Percentiles rank a stretch among this genome's conserved stretches.
These are phyloP conservation scores for Chalara sp. DNA, from an alignment of 2,329 filamentous ascomycete genomes.

Conservation along the genomic window DNA sequence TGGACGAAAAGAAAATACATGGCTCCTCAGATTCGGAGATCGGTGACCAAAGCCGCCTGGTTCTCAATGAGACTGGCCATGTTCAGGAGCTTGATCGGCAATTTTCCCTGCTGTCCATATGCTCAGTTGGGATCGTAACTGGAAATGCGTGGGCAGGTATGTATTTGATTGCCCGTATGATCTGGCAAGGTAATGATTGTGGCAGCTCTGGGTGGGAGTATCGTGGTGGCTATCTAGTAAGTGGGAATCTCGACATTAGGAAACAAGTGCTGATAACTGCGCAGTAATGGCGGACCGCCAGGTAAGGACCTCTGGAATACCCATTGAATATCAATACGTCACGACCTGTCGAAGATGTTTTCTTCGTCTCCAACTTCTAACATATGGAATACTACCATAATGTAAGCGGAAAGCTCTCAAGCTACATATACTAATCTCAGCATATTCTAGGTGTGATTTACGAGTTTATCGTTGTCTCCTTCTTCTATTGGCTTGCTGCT, in stretches of 20 bases:
- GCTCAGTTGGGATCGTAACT: constrained; percentile 35
- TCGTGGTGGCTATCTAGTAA: constrained; percentile 17
- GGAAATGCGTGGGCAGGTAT: constrained; percentile 28
- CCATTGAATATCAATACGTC: too few species aligned
- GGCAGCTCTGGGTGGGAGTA: neutral
- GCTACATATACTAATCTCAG: too few species aligned
- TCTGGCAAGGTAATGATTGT: neutral
- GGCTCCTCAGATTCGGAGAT: too few species aligned
- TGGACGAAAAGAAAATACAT: too few species aligned
- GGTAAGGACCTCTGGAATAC: constrained; percentile 28
- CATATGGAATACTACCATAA: too few species aligned
- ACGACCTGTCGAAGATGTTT: too few species aligned
- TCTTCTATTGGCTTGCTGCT: constrained; percentile 44
- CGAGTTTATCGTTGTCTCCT: constrained; percentile 33
- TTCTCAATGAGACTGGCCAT: constrained; percentile 41
- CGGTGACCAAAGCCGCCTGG: too few species aligned
- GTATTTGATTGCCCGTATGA: neutral
- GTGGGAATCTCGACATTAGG: neutral
- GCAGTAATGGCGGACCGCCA: constrained; percentile 56
- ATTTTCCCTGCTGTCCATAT: constrained; percentile 37
- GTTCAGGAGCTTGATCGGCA: constrained; percentile 41
- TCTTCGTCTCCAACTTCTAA: too few species aligned
- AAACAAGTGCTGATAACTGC: constrained; percentile 25
- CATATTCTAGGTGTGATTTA: too few species aligned
- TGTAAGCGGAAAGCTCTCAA: too few species aligned